phyloP scores from a whole-genome alignment of 345 rosid species.

The Syzygium jambos region DNA sequence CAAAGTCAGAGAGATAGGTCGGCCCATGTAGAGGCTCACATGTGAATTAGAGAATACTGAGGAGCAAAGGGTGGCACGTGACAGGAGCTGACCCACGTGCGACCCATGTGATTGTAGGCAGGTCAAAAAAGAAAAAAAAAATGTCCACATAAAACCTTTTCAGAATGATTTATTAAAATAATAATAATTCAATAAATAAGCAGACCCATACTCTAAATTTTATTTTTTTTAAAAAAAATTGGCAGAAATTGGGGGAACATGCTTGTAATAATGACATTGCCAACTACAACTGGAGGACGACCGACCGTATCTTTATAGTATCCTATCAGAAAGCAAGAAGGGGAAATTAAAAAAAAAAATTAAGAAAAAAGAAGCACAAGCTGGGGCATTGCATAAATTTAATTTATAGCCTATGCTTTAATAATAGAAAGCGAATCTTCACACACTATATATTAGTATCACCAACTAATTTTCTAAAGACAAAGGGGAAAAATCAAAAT shows the following conservation, averaged over 20 bases:
- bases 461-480: conserved; percentile 8
- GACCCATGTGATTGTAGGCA: conserved; percentile 42
- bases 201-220: conserved; percentile 1
- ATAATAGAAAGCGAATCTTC: conserved; percentile 31
- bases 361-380: neutral
- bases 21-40: neutral
- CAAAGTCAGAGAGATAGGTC: neutral
- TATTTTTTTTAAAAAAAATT: neutral
- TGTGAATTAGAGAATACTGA: conserved; percentile 6
- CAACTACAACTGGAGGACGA: neutral
- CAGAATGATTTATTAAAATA: neutral
- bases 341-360: neutral
- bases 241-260: conserved; percentile 15
- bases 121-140: neutral
- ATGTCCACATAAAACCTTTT: conserved; percentile 17
- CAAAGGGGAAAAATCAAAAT: neutral
- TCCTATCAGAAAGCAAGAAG: neutral
- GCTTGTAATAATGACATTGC: conserved; percentile 20
- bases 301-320: neutral
- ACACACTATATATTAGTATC: conserved; percentile 12
- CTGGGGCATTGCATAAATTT: conserved; percentile 6
- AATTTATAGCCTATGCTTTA: conserved; percentile 26
- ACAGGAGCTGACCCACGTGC: conserved; percentile 54
- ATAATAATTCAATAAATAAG: neutral
- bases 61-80: conserved; percentile 61